These are phyloP conservation scores for Claviceps quebecensis DNA, from an alignment of 2,329 filamentous ascomycete genomes.

Conservation along the genomic window DNA sequence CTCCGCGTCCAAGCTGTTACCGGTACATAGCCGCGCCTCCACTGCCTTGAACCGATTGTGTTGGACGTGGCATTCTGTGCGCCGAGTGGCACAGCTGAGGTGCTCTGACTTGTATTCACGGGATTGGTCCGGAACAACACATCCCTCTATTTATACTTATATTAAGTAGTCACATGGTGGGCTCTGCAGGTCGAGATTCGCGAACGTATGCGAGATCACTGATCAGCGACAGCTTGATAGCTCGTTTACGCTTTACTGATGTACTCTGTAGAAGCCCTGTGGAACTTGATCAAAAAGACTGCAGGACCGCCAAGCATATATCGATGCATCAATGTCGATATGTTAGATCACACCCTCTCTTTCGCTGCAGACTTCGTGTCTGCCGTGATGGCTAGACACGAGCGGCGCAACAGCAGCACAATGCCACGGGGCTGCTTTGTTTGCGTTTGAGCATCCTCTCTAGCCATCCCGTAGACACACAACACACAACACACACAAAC, in stretches of 20 bases:
- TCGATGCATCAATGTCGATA: not conserved
- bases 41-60: not conserved
- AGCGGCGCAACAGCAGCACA: not conserved
- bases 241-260: not conserved
- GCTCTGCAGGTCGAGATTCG: not conserved
- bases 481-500: not conserved
- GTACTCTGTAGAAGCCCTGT: not conserved
- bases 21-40: not conserved
- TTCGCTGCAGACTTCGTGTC: slow-evolving; percentile 2
- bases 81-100: not conserved
- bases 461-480: not conserved
- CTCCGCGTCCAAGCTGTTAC: not conserved
- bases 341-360: too few relatives aligned
- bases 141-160: too few relatives aligned
- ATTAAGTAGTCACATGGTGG: not conserved
- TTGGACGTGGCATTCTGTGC: not conserved
- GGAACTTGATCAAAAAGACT: not conserved
- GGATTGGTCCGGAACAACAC: too few relatives aligned
- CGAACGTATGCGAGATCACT: not conserved
- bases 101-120: not conserved
- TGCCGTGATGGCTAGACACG: not conserved
- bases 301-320: not conserved
- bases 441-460: not conserved
- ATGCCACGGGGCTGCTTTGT: not conserved
- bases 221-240: not conserved